Evolutionary conservation across 1,284 basidiomycete species (phyloP).

Genomic region (Coniferiporia sulphurascens): DNA sequence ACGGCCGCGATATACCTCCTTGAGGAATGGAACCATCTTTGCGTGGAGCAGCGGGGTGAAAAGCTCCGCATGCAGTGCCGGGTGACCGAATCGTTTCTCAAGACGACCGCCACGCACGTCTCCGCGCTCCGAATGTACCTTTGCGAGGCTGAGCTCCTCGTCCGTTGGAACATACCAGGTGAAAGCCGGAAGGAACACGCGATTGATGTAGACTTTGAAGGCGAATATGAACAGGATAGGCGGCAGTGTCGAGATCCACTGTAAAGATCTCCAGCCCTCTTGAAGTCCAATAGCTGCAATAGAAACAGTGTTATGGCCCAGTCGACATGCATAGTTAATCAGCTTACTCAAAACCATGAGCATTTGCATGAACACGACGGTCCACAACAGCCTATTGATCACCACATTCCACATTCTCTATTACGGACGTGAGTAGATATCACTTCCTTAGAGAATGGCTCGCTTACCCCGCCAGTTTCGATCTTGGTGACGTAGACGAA

Average conservation of each 20-base stretch:
- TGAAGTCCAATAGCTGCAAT: slow-evolving; percentile 78
- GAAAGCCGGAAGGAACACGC: slow-evolving; percentile 67
- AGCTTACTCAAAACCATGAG: slow-evolving; percentile 83
- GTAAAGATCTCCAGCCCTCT: slow-evolving; percentile 64
- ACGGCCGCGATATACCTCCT: slow-evolving; percentile 71
- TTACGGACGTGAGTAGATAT: neutral
- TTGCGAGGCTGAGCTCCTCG: slow-evolving; percentile 63
- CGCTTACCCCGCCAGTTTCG: slow-evolving; percentile 83
- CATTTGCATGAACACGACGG: slow-evolving; percentile 76
- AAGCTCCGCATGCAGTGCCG: slow-evolving; percentile 71
- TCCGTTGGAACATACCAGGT: slow-evolving; percentile 73
- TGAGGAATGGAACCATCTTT: slow-evolving; percentile 73
- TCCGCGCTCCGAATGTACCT: slow-evolving; percentile 64
- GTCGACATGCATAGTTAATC: neutral
- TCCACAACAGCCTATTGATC: slow-evolving; percentile 78
- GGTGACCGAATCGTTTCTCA: slow-evolving; percentile 83
- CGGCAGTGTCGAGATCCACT: slow-evolving; percentile 71
- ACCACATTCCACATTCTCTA: slow-evolving; percentile 91
- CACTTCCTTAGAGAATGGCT: slow-evolving; percentile 2
- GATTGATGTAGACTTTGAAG: slow-evolving; percentile 82
- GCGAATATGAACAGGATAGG: slow-evolving; percentile 69
- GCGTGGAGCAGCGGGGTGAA: slow-evolving; percentile 88
- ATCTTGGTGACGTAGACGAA: slow-evolving; percentile 86
- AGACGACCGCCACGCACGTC: slow-evolving; percentile 69
- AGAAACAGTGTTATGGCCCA: slow-evolving; percentile 14